phyloP scores from a whole-genome alignment of 2,329 filamentous ascomycete species.

The Cryphonectria carpinicola region DNA sequence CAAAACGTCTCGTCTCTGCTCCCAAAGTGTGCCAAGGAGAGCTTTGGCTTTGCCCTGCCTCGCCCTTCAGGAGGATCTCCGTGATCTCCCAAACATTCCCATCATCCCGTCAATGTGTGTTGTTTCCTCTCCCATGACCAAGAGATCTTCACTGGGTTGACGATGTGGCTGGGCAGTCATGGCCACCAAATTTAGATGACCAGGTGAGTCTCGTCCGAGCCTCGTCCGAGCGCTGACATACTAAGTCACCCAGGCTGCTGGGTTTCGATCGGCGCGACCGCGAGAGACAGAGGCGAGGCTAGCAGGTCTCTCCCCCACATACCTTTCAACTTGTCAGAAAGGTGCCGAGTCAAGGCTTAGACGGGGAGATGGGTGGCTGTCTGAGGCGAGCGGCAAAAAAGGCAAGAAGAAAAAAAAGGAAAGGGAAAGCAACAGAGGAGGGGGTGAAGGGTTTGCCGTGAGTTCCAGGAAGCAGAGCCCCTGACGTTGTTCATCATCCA shows the following conservation, averaged over 20 bases:
- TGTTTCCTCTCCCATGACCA: neutral
- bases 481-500: slow-evolving; percentile 1
- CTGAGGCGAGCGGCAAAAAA: slow-evolving; percentile 7
- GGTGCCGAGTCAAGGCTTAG: neutral
- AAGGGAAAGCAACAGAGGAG: too few relatives aligned
- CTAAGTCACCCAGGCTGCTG: neutral
- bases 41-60: neutral
- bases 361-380: neutral
- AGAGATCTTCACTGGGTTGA: slow-evolving; percentile 4
- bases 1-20: neutral
- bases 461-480: neutral
- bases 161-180: neutral
- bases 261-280: neutral
- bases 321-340: neutral
- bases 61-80: slow-evolving; percentile 1
- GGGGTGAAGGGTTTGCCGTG: neutral
- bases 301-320: neutral
- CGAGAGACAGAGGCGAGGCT: neutral
- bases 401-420: neutral
- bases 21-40: slow-evolving; percentile 8
- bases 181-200: neutral
- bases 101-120: neutral
- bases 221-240: neutral
- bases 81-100: slow-evolving; percentile 2
- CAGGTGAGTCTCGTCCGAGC: neutral